Conservation (phyloP, 352 stramenopile species). For the Globisporangium alternatum region DNA sequence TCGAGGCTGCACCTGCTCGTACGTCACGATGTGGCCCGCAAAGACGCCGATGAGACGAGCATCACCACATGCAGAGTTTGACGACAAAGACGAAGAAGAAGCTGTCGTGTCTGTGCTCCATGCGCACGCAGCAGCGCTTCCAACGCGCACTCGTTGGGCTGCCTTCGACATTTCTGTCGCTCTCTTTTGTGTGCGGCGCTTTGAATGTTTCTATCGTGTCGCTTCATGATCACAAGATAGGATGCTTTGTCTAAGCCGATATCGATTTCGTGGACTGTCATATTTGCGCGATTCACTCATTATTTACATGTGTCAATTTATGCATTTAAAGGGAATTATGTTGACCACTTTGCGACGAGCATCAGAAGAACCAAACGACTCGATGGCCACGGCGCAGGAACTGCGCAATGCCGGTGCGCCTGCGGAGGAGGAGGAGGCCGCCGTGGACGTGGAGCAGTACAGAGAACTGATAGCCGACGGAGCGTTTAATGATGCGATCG, state of each 20-base stretch:
- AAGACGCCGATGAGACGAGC: constrained; percentile 5
- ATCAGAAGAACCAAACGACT: no score
- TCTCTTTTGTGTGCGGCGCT: not conserved
- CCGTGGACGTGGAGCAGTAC: constrained; percentile 30
- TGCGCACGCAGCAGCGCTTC: not conserved
- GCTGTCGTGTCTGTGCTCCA: not conserved
- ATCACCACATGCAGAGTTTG: not conserved
- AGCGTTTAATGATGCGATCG: constrained; percentile 32
- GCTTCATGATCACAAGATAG: constrained; percentile 1
- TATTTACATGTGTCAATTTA: not conserved
- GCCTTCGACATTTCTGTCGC: not conserved
- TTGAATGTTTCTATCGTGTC: not conserved
- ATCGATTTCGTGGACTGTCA: no score
- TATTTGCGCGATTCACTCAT: no score
- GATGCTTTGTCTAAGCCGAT: no score
- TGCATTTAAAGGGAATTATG: no score
- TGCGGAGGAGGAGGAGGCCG: not conserved
- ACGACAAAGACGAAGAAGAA: not conserved
- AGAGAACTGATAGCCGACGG: constrained; percentile 51
- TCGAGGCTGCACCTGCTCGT: not conserved
- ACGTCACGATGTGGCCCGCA: not conserved
- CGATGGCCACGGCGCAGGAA: not conserved
- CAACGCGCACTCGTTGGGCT: not conserved
- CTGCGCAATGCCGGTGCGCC: not conserved
- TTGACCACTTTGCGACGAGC: no score